These are phyloP conservation scores for Neocallimastix lanati DNA, from an alignment of 192 early-diverging fungal genomes.

Conservation along the genomic window DNA sequence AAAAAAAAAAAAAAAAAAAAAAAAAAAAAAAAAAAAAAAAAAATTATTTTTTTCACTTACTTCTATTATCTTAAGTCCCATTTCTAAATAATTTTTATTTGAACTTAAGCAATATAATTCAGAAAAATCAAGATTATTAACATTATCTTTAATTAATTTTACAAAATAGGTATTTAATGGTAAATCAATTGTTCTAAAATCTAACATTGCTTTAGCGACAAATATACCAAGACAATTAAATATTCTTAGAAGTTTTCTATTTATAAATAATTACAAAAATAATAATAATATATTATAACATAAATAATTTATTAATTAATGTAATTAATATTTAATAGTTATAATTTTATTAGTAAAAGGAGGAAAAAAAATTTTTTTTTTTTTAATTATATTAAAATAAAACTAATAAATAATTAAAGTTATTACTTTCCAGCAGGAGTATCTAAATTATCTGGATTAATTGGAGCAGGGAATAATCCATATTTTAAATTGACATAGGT, in stretches of 20 bases:
- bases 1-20: too few species aligned
- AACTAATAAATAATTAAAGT: neutral
- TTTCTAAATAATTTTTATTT: neutral
- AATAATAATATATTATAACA: too few species aligned
- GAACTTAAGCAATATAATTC: neutral
- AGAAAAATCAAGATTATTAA: neutral
- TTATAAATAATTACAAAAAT: too few species aligned
- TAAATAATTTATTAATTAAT: too few species aligned
- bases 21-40: too few species aligned
- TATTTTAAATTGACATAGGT: neutral
- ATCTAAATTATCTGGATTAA: neutral
- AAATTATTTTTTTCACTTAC: too few species aligned
- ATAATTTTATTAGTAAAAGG: too few species aligned
- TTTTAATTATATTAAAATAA: too few species aligned
- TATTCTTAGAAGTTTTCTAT: conserved; percentile 33
- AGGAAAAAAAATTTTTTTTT: too few species aligned
- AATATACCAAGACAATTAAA: conserved; percentile 68
- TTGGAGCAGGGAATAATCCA: neutral
- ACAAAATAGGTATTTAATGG: conserved; percentile 60
- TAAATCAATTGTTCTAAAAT: conserved; percentile 69
- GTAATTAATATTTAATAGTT: too few species aligned
- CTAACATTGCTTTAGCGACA: conserved; percentile 73
- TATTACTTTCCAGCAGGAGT: conserved; percentile 13
- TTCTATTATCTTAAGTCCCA: neutral
- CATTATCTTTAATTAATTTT: conserved; percentile 7